Evolutionary conservation across 164 flowering plant genomes (phyloP).

Genomic region (Stephania yunnanensis): DNA sequence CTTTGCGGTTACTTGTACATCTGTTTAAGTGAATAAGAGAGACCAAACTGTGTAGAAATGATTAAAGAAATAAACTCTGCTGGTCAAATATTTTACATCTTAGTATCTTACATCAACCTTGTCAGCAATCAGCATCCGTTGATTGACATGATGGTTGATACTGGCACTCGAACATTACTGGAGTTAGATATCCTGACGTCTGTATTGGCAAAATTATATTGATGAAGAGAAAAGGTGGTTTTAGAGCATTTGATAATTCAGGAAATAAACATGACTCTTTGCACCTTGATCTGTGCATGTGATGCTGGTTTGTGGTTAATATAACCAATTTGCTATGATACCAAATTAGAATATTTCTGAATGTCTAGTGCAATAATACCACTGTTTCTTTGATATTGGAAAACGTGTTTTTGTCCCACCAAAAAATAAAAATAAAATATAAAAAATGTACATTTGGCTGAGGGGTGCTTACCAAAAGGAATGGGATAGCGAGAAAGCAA

Average conservation of each 20-base stretch:
- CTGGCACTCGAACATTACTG: not conserved
- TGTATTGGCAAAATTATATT: not conserved
- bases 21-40: not conserved
- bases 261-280: not conserved
- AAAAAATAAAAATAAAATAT: no score
- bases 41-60: not conserved
- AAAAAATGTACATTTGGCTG: no score
- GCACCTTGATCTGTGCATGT: not conserved
- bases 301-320: not conserved
- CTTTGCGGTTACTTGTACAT: not conserved
- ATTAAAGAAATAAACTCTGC: not conserved
- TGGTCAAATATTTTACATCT: not conserved
- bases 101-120: not conserved
- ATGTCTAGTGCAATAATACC: no score
- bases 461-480: not conserved
- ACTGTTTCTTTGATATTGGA: not conserved
- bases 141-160: not conserved
- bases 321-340: not conserved
- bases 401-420: not conserved
- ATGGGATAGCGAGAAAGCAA: not conserved
- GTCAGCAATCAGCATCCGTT: not conserved
- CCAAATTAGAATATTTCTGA: not conserved
- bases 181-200: not conserved
- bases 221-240: not conserved
- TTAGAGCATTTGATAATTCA: not conserved